Conservation (phyloP, 1,139 yeast genomes). For the Zygosaccharomyces sapae region DNA sequence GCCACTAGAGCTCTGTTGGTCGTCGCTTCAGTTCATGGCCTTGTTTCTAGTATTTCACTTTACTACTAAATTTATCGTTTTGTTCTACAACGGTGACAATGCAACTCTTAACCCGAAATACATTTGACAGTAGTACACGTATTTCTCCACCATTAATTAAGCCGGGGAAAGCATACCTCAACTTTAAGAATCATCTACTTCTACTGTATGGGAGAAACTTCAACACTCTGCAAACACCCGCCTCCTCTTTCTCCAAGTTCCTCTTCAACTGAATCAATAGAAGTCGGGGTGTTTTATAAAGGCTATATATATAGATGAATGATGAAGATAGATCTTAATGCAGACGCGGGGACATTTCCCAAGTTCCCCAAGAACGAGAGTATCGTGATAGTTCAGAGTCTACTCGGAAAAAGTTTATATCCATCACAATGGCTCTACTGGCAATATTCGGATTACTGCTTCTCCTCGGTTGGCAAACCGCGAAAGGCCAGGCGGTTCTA, state of each 20-base stretch:
- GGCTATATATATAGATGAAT: neutral
- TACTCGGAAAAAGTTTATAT: neutral
- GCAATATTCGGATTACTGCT: neutral
- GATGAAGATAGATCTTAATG: neutral
- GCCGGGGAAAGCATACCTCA: neutral
- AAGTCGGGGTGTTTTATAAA: neutral
- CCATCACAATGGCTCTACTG: slow-evolving; percentile 1
- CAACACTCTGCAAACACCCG: neutral
- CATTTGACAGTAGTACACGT: too few relatives aligned
- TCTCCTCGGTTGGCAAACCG: neutral
- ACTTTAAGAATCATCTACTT: neutral
- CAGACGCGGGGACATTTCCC: neutral
- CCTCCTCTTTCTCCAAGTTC: neutral
- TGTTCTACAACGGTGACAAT: neutral
- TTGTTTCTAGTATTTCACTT: neutral
- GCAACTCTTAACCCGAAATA: neutral
- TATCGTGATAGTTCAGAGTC: neutral
- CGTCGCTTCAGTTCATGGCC: neutral
- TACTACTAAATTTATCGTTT: neutral
- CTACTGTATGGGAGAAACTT: neutral
- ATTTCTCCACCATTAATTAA: neutral
- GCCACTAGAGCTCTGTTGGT: too few relatives aligned
- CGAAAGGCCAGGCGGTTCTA: neutral
- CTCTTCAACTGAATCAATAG: too few relatives aligned
- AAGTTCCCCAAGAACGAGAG: neutral